Evolutionary conservation across 2,329 filamentous ascomycete genomes (phyloP), one percentile per base, ranked within the genome.

Genomic region (Capronia americana): DNA sequence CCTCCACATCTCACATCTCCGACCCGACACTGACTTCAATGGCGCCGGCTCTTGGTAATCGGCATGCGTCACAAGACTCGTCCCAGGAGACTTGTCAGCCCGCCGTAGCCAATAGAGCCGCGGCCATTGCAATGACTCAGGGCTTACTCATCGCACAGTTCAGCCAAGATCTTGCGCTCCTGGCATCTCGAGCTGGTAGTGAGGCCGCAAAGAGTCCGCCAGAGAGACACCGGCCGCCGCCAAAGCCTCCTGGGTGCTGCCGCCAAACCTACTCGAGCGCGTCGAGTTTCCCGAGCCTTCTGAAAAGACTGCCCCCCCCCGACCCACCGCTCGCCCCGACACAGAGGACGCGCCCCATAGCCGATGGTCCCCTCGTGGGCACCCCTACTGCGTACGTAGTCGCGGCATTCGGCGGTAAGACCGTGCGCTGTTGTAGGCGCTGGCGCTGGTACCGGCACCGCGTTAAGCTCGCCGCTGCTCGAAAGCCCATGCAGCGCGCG

Each of bases 111-210:
- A 71, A 71, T 71, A n/a, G 44, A 12, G 24, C 20, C 17, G 26
- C n/a, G 44, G 24, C 20, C 41, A 38, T 50, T 54, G 34, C 30
- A 26, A 64, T 69, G 44, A 68, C 64, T 69, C 67, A 68, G 69
- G 66, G 64, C 69, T 71, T 69, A 71, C 65, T 71, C 67, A 71
- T 68, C 67, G 65, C 41, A 66, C 63, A 66, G 59, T 66, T 56
- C 34, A 54, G 61, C 64, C 69, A 67, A 67, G 62, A 64, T 57
- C 66, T 58, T 30, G 58, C 64, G 20, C 55, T 60, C 38, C 44
- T 60, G 23, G 55, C 34, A 63, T 63, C 34, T 57, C 63, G 24
- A 61, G 28, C 63, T 61, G 51, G 32, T 48, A 14, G 53, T 55
- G 28, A 56, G 50, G 61, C 63, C 60, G 59, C 61, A 61, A 58